Evolutionary conservation across 2,329 filamentous ascomycete species (phyloP), one percentile per base, ranked within the genome.

Genomic region (Fusarium coffeatum): DNA sequence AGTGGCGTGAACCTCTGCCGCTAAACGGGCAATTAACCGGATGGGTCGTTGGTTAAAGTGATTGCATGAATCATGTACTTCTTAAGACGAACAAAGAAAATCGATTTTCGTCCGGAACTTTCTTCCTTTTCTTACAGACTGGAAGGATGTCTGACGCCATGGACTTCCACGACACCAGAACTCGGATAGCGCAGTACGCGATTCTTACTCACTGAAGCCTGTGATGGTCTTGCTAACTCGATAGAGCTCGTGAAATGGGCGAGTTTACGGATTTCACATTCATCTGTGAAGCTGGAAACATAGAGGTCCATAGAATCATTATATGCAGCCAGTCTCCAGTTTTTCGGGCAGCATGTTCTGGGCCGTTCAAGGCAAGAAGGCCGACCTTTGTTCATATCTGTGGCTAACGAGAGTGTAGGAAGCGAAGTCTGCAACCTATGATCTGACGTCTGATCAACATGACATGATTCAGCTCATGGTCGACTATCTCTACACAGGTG

Each of bases 401-500:
- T 27, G 25, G 9, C 25, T 27, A 27, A 27, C 25, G 25, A 10
- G 10, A 9, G 25, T 27, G 23, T 25, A 71, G 64, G 69, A 72
- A 45, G 58, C 66, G 3, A 49, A 27, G 0, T 61, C 63, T 2
- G 49, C 46, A 0, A 72, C 50, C 3, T 72, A 72, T 48, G 32
- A 66, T 18, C 8, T 55, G 0, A 40, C 23, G 1, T 64, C 60
- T 6, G 59, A 64, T 23, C 49, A 64, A 8, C 49, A 50, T 20
- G 48, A 55, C 1, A 55, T 59, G 50, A 40, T 72, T 3, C 40
- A 23, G 1, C 63, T 41, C 1, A 70, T 72, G 63, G 59, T 72
- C 3, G 69, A 72, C 10, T 72, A 59, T 18, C 46, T 72, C 4
- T 72, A 72, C 10, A 72, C 47, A 0, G 63, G 59, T 4, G 49